A percentile compares a stretch with the other conserved stretches of the same genome.
Evolutionary conservation across 805 yeast genomes (phyloP).

Genomic region (Metschnikowia peoriensis): DNA sequence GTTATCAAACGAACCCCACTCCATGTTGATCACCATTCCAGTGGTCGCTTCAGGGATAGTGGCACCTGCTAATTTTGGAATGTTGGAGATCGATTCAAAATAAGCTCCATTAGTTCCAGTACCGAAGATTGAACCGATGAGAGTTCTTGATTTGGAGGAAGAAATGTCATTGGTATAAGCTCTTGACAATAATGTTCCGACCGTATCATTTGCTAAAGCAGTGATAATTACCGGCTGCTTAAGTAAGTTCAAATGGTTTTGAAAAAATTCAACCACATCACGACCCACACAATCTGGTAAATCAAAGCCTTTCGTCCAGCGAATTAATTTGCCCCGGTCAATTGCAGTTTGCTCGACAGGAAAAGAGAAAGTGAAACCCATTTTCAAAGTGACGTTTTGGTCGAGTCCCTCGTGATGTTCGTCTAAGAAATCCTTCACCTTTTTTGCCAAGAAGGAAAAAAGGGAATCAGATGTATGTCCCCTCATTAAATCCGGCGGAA

Average conservation of each 20-base stretch:
- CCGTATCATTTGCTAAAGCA: conserved; percentile 94
- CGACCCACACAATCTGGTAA: conserved; percentile 81
- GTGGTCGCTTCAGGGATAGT: conserved; percentile 32
- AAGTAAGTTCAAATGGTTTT: conserved; percentile 59
- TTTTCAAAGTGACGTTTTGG: conserved; percentile 44
- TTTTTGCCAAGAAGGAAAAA: conserved; percentile 71
- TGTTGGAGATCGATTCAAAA: conserved; percentile 69
- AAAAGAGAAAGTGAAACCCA: conserved; percentile 94
- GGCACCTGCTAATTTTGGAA: conserved; percentile 61
- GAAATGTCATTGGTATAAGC: conserved; percentile 69
- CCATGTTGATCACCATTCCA: conserved; percentile 88
- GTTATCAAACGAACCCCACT: conserved; percentile 98
- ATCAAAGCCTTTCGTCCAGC: conserved; percentile 97
- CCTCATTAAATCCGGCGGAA: conserved; percentile 78
- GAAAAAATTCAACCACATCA: conserved; percentile 76
- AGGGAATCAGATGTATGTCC: conserved; percentile 59
- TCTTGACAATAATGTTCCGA: conserved; percentile 87
- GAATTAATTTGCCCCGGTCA: conserved; percentile 72
- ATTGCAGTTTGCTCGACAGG: conserved; percentile 87
- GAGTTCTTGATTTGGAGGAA: conserved; percentile 68
- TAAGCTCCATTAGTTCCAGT: conserved; percentile 98
- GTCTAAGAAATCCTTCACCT: conserved; percentile 61
- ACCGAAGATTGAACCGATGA: conserved; percentile 90
- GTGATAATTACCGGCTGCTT: conserved; percentile 68
- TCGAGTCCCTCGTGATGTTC: conserved; percentile 57